Evolutionary conservation across 2,329 filamentous ascomycete genomes (phyloP), one percentile per base, ranked within the genome.

Genomic region (Graphilbum fragrans): DNA sequence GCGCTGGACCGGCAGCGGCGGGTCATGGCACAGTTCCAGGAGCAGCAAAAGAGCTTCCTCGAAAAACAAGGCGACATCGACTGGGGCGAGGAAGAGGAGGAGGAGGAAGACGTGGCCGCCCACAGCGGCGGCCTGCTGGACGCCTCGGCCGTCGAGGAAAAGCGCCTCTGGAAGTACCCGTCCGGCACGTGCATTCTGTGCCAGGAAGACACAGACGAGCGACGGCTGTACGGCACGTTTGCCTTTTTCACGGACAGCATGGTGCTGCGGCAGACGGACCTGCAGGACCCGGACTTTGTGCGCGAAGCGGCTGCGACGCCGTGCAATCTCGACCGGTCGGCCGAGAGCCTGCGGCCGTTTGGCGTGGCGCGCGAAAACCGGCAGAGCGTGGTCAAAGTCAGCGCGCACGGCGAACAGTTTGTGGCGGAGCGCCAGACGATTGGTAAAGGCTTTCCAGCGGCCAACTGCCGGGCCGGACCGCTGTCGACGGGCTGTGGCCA

Each of bases 11-110:
- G 92, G 19, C 88, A 96, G 60, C 88, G 88, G 2, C 83, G 79
- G 54, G 86, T 98, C 25, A 95, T 98, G 88, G 92, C 88, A 2
- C 87, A 95, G 55, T 95, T 98, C 62, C 92, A 96, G 58, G 83
- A 94, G 56, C 90, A 98, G 55, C 93, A 96, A 57, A 90, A 93
- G 61, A 92, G 78, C 53, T 98, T 98, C 62, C 66, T 98, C 63
- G 82, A 86, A 43, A 92, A 82, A 49, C 88, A 95, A 58, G 82
- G 77, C n/a, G 72, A 80, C 34, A 74, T 94, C 45, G 84, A 94
- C 58, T 94, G 86, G 83, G 87, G 85, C 14, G 83, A 92, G 45
- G 74, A 86, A 39, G 85, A 84, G n/a, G 77, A 83, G 21, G 82
- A 92, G 37, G 74, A 85, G 22, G 80, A 83, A 41, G 77, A 84